Evolutionary conservation across 148 eudicot species (phyloP), one percentile per base, ranked within the genome.

Genomic region (Spergularia bocconei): DNA sequence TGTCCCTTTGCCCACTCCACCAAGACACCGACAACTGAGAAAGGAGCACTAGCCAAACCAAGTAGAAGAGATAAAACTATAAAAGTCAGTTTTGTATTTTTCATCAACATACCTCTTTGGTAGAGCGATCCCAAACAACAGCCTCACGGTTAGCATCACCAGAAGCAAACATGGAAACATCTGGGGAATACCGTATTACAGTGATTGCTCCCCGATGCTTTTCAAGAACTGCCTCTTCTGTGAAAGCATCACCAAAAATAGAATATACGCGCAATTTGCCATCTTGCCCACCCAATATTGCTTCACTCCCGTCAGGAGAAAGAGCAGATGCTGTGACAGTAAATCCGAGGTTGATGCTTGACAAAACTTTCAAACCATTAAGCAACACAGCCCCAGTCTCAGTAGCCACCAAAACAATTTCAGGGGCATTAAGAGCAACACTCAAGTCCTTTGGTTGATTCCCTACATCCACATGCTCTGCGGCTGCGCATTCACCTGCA

Each of bases 71-170:
- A 17, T 38, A 78, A 50, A 38, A 53, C 15, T n/a, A 17, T 38
- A 78, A 29, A 29, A 44, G 41, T 11, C 29, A 44, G 69, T 41
- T 59, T 44, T 59, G 63, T 12, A 53, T 3, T 69, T 69, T 21
- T 12, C 11, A 21, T 29, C 71, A 67, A 56, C 17, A 23, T 88
- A 91, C 98, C 98, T 91, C 95, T 74, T 83, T 83, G 20, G 91
- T 80, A 29, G 87, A 81, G 74, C 90, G 86, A 80, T 93, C 98
- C 98, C 98, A 93, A 76, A 93, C 93, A 74, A 91, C 89, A 84
- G 95, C 98, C 85, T 91, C 98, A 69, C 93, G 89, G 79, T 94
- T 94, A 67, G 83, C 82, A 87, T 94, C 98, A 38, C 88, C 97
- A 15, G 98, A 94, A 47, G 91, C 97, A 84, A 94, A 88, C 97